Percentiles rank a stretch among this genome's conserved stretches.
These are phyloP conservation scores for Penstemon newberryi DNA, from an alignment of 257 asterid species.

Conservation along the genomic window DNA sequence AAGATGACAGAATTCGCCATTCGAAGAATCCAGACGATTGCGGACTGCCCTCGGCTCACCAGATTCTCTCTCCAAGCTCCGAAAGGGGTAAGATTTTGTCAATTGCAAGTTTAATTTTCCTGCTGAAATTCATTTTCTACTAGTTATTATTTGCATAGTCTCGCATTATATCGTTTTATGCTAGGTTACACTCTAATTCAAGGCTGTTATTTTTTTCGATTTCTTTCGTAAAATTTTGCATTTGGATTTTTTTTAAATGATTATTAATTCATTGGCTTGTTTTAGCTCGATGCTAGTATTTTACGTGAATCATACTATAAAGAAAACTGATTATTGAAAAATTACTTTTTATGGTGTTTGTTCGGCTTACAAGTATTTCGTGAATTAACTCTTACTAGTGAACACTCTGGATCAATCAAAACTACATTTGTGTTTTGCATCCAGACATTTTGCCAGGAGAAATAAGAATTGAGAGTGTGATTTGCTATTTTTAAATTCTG, in stretches of 20 bases:
- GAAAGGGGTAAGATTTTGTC: constrained; percentile 43
- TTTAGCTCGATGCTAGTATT: too few relatives aligned
- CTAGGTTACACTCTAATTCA: too few relatives aligned
- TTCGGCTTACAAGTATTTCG: too few relatives aligned
- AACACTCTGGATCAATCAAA: too few relatives aligned
- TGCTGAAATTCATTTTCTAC: not conserved
- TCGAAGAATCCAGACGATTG: constrained; percentile 46
- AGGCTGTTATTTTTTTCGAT: not conserved
- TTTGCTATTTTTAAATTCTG: too few relatives aligned
- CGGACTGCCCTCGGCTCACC: constrained; percentile 57
- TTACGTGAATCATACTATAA: too few relatives aligned
- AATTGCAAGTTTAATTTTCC: not conserved
- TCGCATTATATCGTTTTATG: not conserved
- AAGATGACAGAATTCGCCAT: constrained; percentile 29
- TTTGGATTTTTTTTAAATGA: not conserved
- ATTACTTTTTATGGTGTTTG: too few relatives aligned
- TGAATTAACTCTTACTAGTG: too few relatives aligned
- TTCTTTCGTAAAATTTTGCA: not conserved
- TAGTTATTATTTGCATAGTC: not conserved
- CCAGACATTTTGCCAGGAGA: too few relatives aligned
- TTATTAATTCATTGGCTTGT: not conserved
- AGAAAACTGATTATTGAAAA: too few relatives aligned
- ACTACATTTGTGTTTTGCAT: too few relatives aligned
- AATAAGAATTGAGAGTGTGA: too few relatives aligned
- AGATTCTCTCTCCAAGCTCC: constrained; percentile 60